Base-by-base conservation (phyloP, 805 yeast genomes). In the Hanseniaspora mollemarum region DNA sequence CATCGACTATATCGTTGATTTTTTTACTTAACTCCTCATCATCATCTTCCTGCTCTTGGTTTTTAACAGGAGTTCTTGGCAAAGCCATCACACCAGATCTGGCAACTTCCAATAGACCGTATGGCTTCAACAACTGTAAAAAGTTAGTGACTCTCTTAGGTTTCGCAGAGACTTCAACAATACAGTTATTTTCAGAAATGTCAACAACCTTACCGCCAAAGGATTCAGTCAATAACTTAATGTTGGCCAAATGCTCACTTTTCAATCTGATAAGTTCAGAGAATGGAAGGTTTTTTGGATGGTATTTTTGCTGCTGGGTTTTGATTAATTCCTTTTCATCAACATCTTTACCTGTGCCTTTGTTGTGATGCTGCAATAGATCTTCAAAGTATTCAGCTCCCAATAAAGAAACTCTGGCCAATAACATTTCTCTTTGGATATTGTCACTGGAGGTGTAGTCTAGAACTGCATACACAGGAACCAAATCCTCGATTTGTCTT, bases 331-430 rank as follows among this genome's bases (percentile, higher is more conserved):
- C 59, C 12, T 62, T 48, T 10, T 67, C 62, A 28, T 59, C 60
- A 4, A 63, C 57, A n/a, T 64, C 60, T 12, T 59, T 39, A 18
- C 48, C 56, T 39, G 65, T 62, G 29, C 67, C 69, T 24, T 63
- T 64, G 12, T 61, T 58, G 59, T 90, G 97, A 58, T 87, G 90
- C 40, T 88, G 85, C 58, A 90, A 77, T 58, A 92, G 75, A 61
- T 90, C 96, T 66, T 88, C 94, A 70, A 92, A 92, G 72, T 88
- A 92, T 71, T 92, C 98, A n/a, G 96, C 95, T 37, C 98, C 98
- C 60, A 92, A 73, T 54, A 92, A 73, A 7, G 96, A 87, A 44
- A 92, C 82, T 72, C 96, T 80, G 31, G 95, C 95, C 62, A 92
- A 72, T 52, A 92, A 73, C 60, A 92, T 74, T 71, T 92, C 98